phyloP scores from a whole-genome alignment of 257 asterid genomes.

The Forsythia viridissima region DNA sequence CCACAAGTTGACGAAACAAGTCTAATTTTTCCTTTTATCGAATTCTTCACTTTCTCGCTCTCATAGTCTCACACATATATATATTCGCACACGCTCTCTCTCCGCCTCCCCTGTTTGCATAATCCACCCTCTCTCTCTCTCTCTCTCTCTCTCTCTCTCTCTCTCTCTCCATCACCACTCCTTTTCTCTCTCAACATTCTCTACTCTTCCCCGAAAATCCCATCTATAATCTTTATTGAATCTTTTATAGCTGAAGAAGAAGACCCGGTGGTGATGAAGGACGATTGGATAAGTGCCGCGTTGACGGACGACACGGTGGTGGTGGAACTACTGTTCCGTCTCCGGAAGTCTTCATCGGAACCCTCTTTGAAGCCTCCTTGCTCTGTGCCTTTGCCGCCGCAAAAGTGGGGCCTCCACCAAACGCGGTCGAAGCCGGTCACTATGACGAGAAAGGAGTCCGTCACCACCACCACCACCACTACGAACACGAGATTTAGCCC shows the following conservation, averaged over 20 bases:
- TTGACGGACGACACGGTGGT: conserved; percentile 38
- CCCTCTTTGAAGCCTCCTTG: background rate
- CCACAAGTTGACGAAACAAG: background rate
- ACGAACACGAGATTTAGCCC: conserved; percentile 41
- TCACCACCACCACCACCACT: conserved; percentile 23
- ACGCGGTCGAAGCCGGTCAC: conserved; percentile 35
- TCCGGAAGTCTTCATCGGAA: conserved; percentile 21
- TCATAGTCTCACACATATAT: background rate
- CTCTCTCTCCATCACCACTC: background rate
- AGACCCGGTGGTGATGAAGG: conserved; percentile 16
- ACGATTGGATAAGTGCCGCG: conserved; percentile 45
- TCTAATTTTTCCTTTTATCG: background rate
- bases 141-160: background rate
- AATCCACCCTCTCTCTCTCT: background rate
- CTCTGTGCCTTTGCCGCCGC: conserved; percentile 21
- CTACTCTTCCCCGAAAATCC: background rate
- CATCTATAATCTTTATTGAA: background rate
- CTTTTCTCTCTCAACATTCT: background rate
- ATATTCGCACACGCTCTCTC: background rate
- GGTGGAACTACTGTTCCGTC: conserved; percentile 39
- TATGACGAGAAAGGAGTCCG: conserved; percentile 25
- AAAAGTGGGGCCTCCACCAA: conserved; percentile 39
- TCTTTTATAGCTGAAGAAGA: background rate
- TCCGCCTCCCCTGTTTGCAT: background rate
- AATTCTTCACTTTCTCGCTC: background rate